These are phyloP conservation scores for Xylogone sp. DNA, from an alignment of 2,329 filamentous ascomycete species.

Conservation along the genomic window DNA sequence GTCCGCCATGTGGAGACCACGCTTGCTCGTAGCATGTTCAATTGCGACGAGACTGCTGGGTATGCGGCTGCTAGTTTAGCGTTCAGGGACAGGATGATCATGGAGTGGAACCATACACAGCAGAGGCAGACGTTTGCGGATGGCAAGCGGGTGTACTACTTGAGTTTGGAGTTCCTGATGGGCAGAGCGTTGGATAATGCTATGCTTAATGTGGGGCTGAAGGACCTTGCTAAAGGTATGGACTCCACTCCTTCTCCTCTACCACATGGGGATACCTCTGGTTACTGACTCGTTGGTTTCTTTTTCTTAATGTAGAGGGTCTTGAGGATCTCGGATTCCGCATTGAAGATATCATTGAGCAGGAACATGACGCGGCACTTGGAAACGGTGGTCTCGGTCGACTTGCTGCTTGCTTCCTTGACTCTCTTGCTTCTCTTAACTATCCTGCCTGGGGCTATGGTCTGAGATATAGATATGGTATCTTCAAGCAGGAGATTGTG, in stretches of 20 bases:
- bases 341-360: slow-evolving; percentile 89
- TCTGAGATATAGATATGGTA: slow-evolving; percentile 90
- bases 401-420: slow-evolving; percentile 93
- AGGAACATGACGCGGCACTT: slow-evolving; percentile 94
- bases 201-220: slow-evolving; percentile 92
- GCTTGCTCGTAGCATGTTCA: slow-evolving; percentile 92
- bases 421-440: slow-evolving; percentile 91
- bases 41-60: slow-evolving; percentile 91
- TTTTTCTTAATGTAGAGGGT: slow-evolving; percentile 60
- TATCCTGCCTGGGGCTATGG: slow-evolving; percentile 98
- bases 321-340: slow-evolving; percentile 89
- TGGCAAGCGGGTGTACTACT: slow-evolving; percentile 92
- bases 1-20: slow-evolving; percentile 96
- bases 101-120: slow-evolving; percentile 98
- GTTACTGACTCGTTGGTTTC: no score
- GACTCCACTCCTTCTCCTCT: no score
- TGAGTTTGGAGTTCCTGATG: slow-evolving; percentile 98
- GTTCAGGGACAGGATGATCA: slow-evolving; percentile 86
- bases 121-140: slow-evolving; percentile 90
- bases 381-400: slow-evolving; percentile 95
- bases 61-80: slow-evolving; percentile 90
- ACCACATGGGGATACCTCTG: no score
- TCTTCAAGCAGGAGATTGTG: slow-evolving; percentile 99
- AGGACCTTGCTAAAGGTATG: slow-evolving; percentile 76
- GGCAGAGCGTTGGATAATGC: slow-evolving; percentile 95